Base-by-base conservation (phyloP, 164 flowering plant species). In the Magnolia kwangsiensis region DNA sequence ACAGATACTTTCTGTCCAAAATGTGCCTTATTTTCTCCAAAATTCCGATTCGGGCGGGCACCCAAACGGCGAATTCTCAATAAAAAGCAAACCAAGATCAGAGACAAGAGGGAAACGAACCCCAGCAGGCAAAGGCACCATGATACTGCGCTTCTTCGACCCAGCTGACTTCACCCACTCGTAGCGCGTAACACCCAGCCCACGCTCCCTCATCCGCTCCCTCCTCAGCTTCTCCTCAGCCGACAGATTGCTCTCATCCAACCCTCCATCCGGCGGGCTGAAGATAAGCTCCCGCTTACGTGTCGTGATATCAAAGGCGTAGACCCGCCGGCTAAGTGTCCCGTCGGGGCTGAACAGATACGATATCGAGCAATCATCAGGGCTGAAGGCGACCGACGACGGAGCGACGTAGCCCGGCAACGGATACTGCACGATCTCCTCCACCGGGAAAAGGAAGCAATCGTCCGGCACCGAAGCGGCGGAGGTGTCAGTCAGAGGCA, bases 81-180 rank as follows among this genome's bases (percentile, higher is more conserved):
- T 1, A 18, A 29, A 31, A 31, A 68, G 70, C 66, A 75, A 77
- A 69, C 58, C 20, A 24, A 29, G 4, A 63, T 59, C 18, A 66
- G 0, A 16, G 67, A 77, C 71, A 71, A 72, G 0, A 73, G 49
- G 59, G 67, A 74, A 83, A 85, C 96, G 49, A 64, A 93, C 99
- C 95, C 99, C 99, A 58, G 82, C 79, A 75, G 99, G 99, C 88
- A 93, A 83, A 77, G 99, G 98, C 76, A 96, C 96, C 94, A 93
- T 90, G 67, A 96, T 80, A 3, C 82, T 70, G 78, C 83, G 90
- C 86, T 80, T 86, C 82, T 78, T 84, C 2, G 86, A 78, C 81
- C 79, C 75, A 27, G 45, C 72, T 11, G 66, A 80, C 88, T 96
- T 94, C 69, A 89, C 88, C 98, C 98, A 93, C 79, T 96, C 97